A percentile compares a stretch with the other conserved stretches of the same genome.
Conservation (phyloP, 1,284 basidiomycete genomes). For the Cystobasidiaceae sp. region DNA sequence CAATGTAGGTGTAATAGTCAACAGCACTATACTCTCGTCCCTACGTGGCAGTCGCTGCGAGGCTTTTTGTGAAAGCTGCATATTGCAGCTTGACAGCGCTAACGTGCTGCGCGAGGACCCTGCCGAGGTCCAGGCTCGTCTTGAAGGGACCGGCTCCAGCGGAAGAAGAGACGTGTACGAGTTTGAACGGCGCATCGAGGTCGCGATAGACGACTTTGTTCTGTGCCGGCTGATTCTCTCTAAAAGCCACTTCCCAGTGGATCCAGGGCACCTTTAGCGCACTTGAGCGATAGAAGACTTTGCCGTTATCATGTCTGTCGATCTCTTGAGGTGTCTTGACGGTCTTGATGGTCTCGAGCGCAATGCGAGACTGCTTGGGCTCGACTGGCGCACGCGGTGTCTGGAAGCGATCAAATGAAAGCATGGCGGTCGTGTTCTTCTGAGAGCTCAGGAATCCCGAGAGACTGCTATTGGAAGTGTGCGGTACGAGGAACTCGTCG, state of each 20-base stretch:
- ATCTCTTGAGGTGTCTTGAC: constrained; percentile 2
- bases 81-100: neutral
- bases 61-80: neutral
- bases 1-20: no score
- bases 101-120: neutral
- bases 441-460: neutral
- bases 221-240: neutral
- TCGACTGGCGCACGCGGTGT: no score
- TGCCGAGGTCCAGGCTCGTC: neutral
- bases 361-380: no score
- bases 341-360: neutral
- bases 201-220: neutral
- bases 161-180: neutral
- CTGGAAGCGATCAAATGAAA: no score
- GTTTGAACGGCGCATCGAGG: neutral
- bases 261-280: constrained; percentile 4
- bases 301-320: constrained; percentile 11
- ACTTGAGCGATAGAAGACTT: neutral
- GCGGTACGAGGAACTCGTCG: constrained; percentile 15
- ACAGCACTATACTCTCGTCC: no score
- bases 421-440: neutral
- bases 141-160: neutral
- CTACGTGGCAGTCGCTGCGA: no score
- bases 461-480: neutral
- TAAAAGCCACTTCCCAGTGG: constrained; percentile 12